Conservation (phyloP, 768 basidiomycete genomes). For the Amanita muscaria region DNA sequence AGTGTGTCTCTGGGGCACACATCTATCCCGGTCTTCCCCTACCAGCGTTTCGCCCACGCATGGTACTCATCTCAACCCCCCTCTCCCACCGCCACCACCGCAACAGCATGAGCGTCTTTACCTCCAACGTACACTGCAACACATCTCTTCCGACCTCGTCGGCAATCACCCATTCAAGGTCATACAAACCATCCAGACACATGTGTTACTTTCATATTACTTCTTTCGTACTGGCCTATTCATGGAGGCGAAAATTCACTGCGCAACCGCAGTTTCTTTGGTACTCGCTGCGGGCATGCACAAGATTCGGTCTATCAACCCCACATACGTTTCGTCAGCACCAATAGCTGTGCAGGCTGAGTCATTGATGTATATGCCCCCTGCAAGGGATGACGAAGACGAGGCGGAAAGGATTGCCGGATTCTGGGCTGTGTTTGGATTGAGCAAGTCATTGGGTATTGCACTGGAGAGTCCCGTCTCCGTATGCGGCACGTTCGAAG, state of each 20-base stretch:
- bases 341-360: slow-evolving; percentile 30
- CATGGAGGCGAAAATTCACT: slow-evolving; percentile 53
- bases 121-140: slow-evolving; percentile 39
- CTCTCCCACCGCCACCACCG: slow-evolving; percentile 16
- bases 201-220: slow-evolving; percentile 58
- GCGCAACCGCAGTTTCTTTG: slow-evolving; percentile 44
- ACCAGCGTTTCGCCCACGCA: not conserved
- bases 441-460: slow-evolving; percentile 50
- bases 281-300: slow-evolving; percentile 41
- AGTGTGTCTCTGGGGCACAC: slow-evolving; percentile 45
- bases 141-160: slow-evolving; percentile 37
- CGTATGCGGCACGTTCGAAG: slow-evolving; percentile 48
- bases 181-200: slow-evolving; percentile 49
- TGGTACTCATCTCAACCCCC: slow-evolving; percentile 3
- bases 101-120: slow-evolving; percentile 37
- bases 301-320: slow-evolving; percentile 30
- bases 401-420: slow-evolving; percentile 60
- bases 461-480: slow-evolving; percentile 42
- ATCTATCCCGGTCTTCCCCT: slow-evolving; percentile 31
- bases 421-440: slow-evolving; percentile 53
- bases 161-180: slow-evolving; percentile 40
- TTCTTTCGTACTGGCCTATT: slow-evolving; percentile 51
- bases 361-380: slow-evolving; percentile 31
- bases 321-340: slow-evolving; percentile 22
- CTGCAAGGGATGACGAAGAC: slow-evolving; percentile 37